Conservation (phyloP, 2,329 filamentous ascomycete species). For the Botrytis cinerea region DNA sequence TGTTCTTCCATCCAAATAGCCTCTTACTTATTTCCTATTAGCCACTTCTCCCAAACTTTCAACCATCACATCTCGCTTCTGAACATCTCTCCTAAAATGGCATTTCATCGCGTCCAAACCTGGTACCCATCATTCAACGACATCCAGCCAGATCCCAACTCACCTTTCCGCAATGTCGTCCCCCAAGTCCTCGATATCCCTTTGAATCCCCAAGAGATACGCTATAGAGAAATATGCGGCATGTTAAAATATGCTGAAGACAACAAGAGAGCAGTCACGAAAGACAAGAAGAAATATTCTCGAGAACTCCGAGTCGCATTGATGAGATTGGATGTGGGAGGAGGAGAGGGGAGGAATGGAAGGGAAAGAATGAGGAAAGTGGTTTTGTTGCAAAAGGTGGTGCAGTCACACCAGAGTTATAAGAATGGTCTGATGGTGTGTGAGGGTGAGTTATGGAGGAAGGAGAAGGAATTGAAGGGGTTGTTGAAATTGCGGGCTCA, state of each 20-base stretch:
- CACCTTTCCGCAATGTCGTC: not conserved
- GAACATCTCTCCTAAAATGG: not conserved
- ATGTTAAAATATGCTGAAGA: not conserved
- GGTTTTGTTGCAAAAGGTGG: not conserved
- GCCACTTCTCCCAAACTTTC: not conserved
- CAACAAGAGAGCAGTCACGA: not conserved
- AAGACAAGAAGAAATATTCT: accelerated
- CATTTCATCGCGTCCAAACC: too few relatives aligned
- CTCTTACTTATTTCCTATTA: not conserved
- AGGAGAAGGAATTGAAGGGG: not conserved
- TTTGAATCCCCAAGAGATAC: not conserved
- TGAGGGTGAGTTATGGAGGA: not conserved
- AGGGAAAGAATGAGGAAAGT: not conserved
- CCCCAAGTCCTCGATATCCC: not conserved
- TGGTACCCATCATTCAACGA: not conserved
- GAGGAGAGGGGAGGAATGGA: not conserved
- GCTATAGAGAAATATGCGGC: not conserved
- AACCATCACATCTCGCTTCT: not conserved
- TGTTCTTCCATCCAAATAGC: not conserved
- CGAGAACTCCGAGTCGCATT: not conserved
- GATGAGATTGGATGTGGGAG: not conserved
- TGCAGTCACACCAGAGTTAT: not conserved
- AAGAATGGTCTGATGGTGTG: not conserved
- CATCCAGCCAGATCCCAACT: not conserved
- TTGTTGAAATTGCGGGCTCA: not conserved